Conservation (phyloP, 495 filamentous ascomycete species). For the Acidiella bohemica region DNA sequence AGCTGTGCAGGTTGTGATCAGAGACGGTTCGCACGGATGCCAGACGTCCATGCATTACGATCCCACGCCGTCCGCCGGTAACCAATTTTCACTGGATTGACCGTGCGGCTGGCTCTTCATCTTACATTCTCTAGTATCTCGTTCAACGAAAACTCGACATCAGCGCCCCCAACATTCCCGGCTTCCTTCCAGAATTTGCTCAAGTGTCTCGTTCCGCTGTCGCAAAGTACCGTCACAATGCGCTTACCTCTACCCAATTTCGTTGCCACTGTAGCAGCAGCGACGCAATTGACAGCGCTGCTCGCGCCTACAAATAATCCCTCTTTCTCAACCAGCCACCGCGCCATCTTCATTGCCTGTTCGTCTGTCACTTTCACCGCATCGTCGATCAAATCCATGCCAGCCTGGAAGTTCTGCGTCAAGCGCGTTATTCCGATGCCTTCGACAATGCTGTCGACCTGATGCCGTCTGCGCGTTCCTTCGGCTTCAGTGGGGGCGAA, state of each 20-base stretch:
- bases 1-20: too few relatives aligned
- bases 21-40: too few relatives aligned
- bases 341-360: conserved; percentile 83
- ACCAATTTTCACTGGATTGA: too few relatives aligned
- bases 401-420: conserved; percentile 82
- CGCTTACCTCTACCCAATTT: conserved; percentile 60
- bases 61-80: too few relatives aligned
- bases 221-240: conserved; percentile 85
- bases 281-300: conserved; percentile 93
- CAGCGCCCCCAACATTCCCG: conserved; percentile 37
- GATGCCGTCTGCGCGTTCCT: conserved; percentile 71
- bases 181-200: conserved; percentile 88
- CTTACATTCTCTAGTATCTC: not conserved
- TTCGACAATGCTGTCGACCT: conserved; percentile 94
- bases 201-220: conserved; percentile 79
- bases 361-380: conserved; percentile 83
- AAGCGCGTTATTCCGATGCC: conserved; percentile 89
- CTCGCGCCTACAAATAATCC: conserved; percentile 90
- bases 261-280: conserved; percentile 66
- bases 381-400: conserved; percentile 71
- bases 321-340: conserved; percentile 91
- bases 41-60: too few relatives aligned
- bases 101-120: too few relatives aligned
- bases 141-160: not conserved
- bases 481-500: conserved; percentile 78